Conservation (phyloP, 2,329 filamentous ascomycete genomes). For the Colletotrichum destructivum region DNA sequence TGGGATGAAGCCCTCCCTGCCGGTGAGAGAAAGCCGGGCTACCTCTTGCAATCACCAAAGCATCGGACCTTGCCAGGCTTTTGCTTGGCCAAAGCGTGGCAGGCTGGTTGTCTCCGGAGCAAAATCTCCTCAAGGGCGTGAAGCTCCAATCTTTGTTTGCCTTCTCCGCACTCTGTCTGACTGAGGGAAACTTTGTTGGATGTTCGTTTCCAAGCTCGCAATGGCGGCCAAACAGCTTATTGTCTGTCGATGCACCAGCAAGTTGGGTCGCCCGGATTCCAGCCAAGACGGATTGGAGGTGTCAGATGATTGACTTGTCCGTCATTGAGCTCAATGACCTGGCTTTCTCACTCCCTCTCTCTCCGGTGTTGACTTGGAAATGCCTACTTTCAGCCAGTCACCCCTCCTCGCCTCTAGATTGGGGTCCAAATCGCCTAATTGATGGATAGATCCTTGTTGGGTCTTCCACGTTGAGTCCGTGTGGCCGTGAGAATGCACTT, state of each 20-base stretch:
- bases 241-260: constrained; percentile 14
- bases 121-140: constrained; percentile 26
- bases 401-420: neutral
- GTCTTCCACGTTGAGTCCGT: neutral
- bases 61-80: neutral
- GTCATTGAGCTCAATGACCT: neutral
- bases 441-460: neutral
- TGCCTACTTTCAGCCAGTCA: neutral
- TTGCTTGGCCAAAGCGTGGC: constrained; percentile 5
- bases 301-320: constrained; percentile 11
- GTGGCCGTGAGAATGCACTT: neutral
- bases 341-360: neutral
- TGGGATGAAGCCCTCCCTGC: neutral
- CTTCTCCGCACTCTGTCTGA: constrained; percentile 32
- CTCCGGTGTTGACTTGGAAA: neutral
- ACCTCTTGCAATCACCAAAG: neutral
- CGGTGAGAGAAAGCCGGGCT: neutral
- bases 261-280: neutral
- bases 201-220: neutral
- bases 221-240: constrained; percentile 17
- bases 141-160: constrained; percentile 4
- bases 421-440: constrained; percentile 1
- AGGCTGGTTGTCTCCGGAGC: constrained; percentile 27
- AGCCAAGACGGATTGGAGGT: neutral
- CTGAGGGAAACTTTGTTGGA: constrained; percentile 1